Evolutionary conservation across 257 asterid genomes (phyloP).

Genomic region (Gardenia jasminoides): DNA sequence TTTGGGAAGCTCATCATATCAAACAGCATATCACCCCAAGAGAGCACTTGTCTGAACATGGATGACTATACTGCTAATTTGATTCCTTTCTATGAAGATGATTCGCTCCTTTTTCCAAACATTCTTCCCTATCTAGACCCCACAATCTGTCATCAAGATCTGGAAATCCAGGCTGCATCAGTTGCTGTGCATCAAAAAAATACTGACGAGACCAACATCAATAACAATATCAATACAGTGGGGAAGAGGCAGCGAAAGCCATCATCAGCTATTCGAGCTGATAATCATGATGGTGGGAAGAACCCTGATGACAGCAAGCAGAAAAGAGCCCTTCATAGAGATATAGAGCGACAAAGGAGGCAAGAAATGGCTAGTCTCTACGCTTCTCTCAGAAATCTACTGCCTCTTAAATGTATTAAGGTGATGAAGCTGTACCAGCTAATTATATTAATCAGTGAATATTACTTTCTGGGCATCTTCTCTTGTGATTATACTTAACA

Average conservation of each 20-base stretch:
- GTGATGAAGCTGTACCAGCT: too few relatives aligned
- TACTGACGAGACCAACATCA: background rate
- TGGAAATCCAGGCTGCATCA: background rate
- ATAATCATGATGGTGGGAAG: background rate
- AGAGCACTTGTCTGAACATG: conserved; percentile 9
- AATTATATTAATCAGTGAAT: too few relatives aligned
- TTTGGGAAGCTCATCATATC: background rate
- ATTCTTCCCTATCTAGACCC: background rate
- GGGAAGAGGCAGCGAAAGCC: conserved; percentile 1
- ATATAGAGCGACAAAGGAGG: conserved; percentile 44
- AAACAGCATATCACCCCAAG: background rate
- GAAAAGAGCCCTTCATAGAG: conserved; percentile 32
- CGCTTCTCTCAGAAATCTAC: conserved; percentile 35
- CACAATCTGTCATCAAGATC: conserved; percentile 23
- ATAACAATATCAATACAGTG: background rate
- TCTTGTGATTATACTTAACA: background rate
- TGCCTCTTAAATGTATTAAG: conserved; percentile 38
- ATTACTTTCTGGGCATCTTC: too few relatives aligned
- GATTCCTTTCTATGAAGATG: conserved; percentile 16
- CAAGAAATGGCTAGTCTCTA: conserved; percentile 43
- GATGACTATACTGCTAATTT: conserved; percentile 12
- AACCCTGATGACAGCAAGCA: background rate
- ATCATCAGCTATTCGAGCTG: background rate
- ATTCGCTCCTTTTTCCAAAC: conserved; percentile 13
- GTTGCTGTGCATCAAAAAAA: background rate